Evolutionary conservation across 179 eudicot species (phyloP).

Genomic region (Patellifolia procumbens): DNA sequence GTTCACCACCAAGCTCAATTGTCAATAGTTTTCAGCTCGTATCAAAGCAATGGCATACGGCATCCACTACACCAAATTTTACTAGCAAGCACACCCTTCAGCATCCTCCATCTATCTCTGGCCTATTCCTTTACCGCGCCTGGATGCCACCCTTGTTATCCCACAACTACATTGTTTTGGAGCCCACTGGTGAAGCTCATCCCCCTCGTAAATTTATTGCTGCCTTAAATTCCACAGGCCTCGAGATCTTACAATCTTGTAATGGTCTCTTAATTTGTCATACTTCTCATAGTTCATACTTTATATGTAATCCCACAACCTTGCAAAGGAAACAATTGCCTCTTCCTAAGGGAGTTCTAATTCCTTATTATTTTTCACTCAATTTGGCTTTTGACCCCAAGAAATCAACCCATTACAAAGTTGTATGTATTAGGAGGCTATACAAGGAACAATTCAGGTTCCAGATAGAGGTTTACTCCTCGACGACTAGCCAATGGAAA

Average conservation of each 20-base stretch:
- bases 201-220: constrained; percentile 15
- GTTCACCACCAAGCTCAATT: no score
- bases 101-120: no score
- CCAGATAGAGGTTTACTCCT: constrained; percentile 21
- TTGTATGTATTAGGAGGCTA: constrained; percentile 20
- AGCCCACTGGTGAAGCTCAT: neutral
- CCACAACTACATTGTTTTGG: constrained; percentile 10
- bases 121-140: no score
- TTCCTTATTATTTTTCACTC: neutral
- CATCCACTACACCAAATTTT: no score
- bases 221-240: constrained; percentile 12
- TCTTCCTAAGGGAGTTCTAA: constrained; percentile 5
- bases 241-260: constrained; percentile 32
- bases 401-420: constrained; percentile 12
- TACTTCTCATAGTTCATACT: neutral
- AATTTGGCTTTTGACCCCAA: constrained; percentile 26
- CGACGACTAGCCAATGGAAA: constrained; percentile 20
- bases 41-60: no score
- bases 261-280: constrained; percentile 29
- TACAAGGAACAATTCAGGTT: constrained; percentile 10
- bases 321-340: constrained; percentile 19
- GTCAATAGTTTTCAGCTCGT: no score
- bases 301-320: constrained; percentile 29
- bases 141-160: no score
- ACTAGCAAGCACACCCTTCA: no score